Base-by-base conservation (phyloP, 169 alveolate species). In the Toxoplasma gondii region DNA sequence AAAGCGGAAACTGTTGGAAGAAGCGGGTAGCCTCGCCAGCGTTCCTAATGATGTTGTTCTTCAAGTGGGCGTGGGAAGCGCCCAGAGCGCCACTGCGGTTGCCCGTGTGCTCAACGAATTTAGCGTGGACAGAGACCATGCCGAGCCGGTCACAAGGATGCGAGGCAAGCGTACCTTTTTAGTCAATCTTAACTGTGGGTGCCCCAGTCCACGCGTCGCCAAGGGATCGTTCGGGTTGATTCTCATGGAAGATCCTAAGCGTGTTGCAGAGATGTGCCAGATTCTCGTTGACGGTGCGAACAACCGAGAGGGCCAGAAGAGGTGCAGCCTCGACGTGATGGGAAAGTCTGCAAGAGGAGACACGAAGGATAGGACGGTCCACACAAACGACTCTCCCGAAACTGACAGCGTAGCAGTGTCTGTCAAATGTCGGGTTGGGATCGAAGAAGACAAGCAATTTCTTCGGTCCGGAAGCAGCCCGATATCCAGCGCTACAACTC, bases 181-280 rank as follows among this genome's bases (percentile, higher is more conserved):
- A 10, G 49, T 86, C 49, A 86, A 86, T 86, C 91, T 86, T 0
- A 86, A 86, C 78, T 86, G 91, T n/a, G 91, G 91, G 27, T 86
- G 91, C 91, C 91, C 91, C 16, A 45, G 80, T 24, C 58, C 70
- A 10, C 91, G 91, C 0, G 91, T 86, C 43, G 91, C 91, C 29
- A 49, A 39, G 34, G 91, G 91, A n/a, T 19, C 80, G 24, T 86
- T 86, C 91, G 91, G 91, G 5, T 16, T 49, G 43, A 10, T 44
- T 17, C 78, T 86, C 10, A 86, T 86, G 91, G 49, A 49, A 86
- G 78, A 86, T 12, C 80, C 91, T 12, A 39, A 31, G 41, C 80
- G 41, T 31, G 91, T 86, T 31, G 91, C 80, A 17, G 91, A 44
- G 34, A 27, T 86, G 16, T 86, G 91, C 78, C 19, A 34, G 12